Conservation (phyloP, 2,329 filamentous ascomycete species). For the Periconia digitata region DNA sequence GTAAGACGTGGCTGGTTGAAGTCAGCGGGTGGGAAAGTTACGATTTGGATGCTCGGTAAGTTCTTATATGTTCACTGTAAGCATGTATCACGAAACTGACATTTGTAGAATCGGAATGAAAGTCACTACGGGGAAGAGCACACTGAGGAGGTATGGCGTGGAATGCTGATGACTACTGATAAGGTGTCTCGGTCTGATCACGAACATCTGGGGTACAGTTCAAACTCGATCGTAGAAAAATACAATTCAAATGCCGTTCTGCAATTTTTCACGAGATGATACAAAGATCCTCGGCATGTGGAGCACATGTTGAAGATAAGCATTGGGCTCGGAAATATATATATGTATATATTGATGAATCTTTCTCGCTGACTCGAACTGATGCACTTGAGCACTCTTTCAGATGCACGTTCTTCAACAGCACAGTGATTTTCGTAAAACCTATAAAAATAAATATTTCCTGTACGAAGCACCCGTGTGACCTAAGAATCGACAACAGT, state of each 20-base stretch:
- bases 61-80: not conserved
- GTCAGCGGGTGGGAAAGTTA: conserved; percentile 71
- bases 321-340: not conserved
- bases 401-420: too few species aligned
- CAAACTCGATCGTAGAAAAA: too few species aligned
- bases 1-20: conserved; percentile 65
- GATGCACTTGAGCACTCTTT: too few species aligned
- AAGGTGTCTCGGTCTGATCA: too few species aligned
- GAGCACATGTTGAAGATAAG: too few species aligned
- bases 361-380: not conserved
- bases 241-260: too few species aligned
- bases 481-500: too few species aligned
- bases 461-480: too few species aligned
- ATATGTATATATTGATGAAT: too few species aligned
- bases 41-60: conserved; percentile 67
- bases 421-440: not conserved
- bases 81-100: conserved; percentile 7
- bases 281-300: not conserved
- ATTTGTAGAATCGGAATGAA: conserved; percentile 63
- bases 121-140: conserved; percentile 69
- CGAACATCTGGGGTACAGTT: too few species aligned
- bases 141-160: conserved; percentile 49
- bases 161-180: conserved; percentile 13
- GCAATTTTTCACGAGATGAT: too few species aligned
- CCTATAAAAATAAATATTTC: too few species aligned